Conservation (phyloP, 164 flowering plant genomes). For the Chimonanthus praecox region DNA sequence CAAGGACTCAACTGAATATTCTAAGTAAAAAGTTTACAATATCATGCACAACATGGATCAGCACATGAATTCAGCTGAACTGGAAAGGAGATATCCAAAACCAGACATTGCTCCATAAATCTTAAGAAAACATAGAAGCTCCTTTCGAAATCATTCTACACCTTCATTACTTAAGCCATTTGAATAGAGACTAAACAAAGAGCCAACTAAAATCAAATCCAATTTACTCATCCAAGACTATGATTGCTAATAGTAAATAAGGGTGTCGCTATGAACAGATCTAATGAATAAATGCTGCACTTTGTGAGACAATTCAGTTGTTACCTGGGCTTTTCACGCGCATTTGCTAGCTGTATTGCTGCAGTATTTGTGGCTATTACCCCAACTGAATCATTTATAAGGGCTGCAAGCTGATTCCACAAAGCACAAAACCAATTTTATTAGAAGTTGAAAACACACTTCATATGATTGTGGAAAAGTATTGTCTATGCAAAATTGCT, state of each 20-base stretch:
- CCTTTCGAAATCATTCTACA: neutral
- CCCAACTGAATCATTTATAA: slow-evolving; percentile 81
- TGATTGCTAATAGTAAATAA: neutral
- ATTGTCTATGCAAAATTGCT: neutral
- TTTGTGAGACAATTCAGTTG: neutral
- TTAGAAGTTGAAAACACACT: neutral
- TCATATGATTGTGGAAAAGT: neutral
- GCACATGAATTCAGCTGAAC: neutral
- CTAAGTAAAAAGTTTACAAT: neutral
- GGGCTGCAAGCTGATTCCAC: slow-evolving; percentile 63
- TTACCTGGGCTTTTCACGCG: slow-evolving; percentile 79
- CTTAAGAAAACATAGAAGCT: neutral
- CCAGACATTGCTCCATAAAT: neutral
- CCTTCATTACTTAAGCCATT: neutral
- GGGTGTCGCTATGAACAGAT: neutral
- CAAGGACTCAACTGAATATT: neutral
- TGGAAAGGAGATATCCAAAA: neutral
- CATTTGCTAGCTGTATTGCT: slow-evolving; percentile 80
- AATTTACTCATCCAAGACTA: neutral
- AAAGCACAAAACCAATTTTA: slow-evolving; percentile 5
- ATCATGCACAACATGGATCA: neutral
- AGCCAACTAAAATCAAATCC: neutral
- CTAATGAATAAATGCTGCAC: neutral
- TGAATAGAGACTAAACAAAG: neutral
- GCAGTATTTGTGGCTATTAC: slow-evolving; percentile 88